These are phyloP conservation scores for Lipomyces yamadae DNA, from an alignment of 805 yeast genomes.

Conservation along the genomic window DNA sequence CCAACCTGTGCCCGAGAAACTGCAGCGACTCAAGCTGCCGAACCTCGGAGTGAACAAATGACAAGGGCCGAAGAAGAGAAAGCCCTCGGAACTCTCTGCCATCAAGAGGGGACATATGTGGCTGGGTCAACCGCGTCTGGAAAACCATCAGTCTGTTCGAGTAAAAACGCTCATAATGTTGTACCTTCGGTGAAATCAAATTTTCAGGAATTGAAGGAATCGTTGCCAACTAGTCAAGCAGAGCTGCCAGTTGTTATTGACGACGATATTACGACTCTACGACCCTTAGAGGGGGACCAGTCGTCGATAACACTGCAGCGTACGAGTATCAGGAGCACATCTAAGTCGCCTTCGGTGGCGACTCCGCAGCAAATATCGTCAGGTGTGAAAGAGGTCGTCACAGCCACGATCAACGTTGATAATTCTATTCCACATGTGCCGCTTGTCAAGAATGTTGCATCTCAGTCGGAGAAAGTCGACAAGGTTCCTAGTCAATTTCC, in stretches of 20 bases:
- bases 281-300: background rate
- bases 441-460: background rate
- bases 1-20: background rate
- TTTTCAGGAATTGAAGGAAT: background rate
- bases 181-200: background rate
- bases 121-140: background rate
- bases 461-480: background rate
- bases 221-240: background rate
- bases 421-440: background rate
- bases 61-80: background rate
- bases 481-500: background rate
- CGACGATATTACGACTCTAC: background rate
- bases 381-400: background rate
- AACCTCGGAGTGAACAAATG: background rate
- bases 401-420: background rate
- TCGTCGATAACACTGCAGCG: background rate
- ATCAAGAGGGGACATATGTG: background rate
- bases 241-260: background rate
- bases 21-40: background rate
- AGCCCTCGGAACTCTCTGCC: background rate
- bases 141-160: background rate
- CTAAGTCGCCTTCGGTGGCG: background rate
- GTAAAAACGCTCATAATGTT: background rate
- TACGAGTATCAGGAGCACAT: background rate
- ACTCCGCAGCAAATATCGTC: background rate